Conservation (phyloP, 108 stramenopile species). For the Cylindrotheca fusiformis region DNA sequence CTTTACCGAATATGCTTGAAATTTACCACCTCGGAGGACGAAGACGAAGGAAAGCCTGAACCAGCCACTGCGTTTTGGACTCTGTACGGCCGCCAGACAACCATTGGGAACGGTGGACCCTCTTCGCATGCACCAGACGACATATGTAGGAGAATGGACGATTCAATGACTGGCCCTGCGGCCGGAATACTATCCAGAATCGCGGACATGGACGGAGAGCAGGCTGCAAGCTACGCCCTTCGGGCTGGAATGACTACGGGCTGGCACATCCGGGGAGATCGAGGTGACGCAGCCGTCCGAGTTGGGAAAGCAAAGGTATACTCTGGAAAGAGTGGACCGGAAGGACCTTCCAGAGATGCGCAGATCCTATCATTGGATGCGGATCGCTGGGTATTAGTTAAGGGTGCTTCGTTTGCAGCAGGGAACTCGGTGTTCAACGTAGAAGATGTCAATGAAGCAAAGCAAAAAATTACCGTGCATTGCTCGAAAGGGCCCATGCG, state of each 20-base stretch:
- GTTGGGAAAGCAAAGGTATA: constrained; percentile 86
- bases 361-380: constrained; percentile 82
- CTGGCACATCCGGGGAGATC: constrained; percentile 84
- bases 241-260: constrained; percentile 82
- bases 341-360: constrained; percentile 57
- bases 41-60: constrained; percentile 91
- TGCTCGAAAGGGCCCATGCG: constrained; percentile 89
- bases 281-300: constrained; percentile 85
- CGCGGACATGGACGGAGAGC: constrained; percentile 76
- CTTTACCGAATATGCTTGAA: constrained; percentile 84
- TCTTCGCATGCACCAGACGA: constrained; percentile 72
- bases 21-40: constrained; percentile 91
- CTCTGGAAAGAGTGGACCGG: constrained; percentile 35
- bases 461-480: constrained; percentile 84
- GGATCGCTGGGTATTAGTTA: constrained; percentile 80
- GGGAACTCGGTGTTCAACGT: constrained; percentile 90
- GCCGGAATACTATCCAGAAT: constrained; percentile 72
- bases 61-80: constrained; percentile 90
- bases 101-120: constrained; percentile 83
- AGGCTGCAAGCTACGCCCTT: constrained; percentile 67
- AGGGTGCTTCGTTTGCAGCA: constrained; percentile 85
- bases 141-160: constrained; percentile 89
- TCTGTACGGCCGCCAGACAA: constrained; percentile 72
- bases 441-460: constrained; percentile 78
- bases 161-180: constrained; percentile 83